phyloP scores from a whole-genome alignment of 352 stramenopile species.

The Phytophthora hybrid region DNA sequence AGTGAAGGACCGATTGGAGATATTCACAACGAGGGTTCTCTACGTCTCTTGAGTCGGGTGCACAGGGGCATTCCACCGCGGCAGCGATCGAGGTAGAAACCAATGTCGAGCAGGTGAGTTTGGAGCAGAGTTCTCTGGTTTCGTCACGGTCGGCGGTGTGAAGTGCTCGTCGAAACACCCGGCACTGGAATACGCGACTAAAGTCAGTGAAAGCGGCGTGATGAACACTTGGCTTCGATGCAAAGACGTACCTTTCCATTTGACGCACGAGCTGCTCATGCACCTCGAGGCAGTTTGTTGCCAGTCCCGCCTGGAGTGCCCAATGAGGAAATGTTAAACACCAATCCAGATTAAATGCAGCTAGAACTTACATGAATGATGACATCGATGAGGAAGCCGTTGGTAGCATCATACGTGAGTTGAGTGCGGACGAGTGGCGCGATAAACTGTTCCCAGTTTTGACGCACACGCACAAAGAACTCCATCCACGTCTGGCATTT shows the following conservation, averaged over 20 bases:
- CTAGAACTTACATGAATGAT: conserved; percentile 58
- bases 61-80: conserved; percentile 52
- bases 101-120: conserved; percentile 31
- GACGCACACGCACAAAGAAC: conserved; percentile 27
- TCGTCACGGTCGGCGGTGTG: conserved; percentile 50
- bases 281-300: conserved; percentile 40
- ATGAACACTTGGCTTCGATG: neutral
- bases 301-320: conserved; percentile 44
- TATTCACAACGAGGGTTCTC: neutral
- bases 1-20: neutral
- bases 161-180: conserved; percentile 69
- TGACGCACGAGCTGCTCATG: conserved; percentile 53
- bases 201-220: neutral
- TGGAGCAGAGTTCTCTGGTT: conserved; percentile 36
- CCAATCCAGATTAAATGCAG: neutral
- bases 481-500: conserved; percentile 45
- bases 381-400: conserved; percentile 60
- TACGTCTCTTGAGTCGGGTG: conserved; percentile 53
- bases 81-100: conserved; percentile 41
- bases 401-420: conserved; percentile 68
- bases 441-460: conserved; percentile 51
- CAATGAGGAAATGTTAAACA: conserved; percentile 11
- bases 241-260: conserved; percentile 45
- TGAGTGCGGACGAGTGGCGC: conserved; percentile 58
- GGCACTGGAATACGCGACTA: conserved; percentile 26